A percentile compares a stretch with the other conserved stretches of the same genome.
Evolutionary conservation across 768 basidiomycete genomes (phyloP).

Genomic region (Hortiboletus flavorubellus): DNA sequence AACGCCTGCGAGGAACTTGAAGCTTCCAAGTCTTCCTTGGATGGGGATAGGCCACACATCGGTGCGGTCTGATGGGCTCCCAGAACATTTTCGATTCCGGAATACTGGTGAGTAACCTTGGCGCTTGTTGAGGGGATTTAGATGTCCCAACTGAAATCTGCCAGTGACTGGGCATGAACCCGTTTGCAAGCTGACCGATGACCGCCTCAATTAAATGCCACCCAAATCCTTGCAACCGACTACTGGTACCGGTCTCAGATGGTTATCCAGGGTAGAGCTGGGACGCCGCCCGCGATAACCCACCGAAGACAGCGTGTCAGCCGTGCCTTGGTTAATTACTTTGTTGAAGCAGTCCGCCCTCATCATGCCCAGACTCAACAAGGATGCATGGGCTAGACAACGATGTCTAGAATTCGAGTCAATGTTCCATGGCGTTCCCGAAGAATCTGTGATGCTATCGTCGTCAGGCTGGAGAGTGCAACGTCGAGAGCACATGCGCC

Average conservation of each 20-base stretch:
- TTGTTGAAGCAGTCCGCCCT: too few species aligned
- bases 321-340: neutral
- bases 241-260: too few species aligned
- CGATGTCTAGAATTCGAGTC: neutral
- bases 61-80: neutral
- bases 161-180: neutral
- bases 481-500: constrained; percentile 11
- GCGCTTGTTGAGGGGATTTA: neutral
- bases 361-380: neutral
- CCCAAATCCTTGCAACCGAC: too few species aligned
- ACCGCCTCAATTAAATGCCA: neutral
- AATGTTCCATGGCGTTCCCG: neutral
- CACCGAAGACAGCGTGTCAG: neutral
- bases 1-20: constrained; percentile 5
- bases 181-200: too few species aligned
- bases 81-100: neutral
- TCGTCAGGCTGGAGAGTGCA: neutral
- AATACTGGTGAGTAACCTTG: neutral
- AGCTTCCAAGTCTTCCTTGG: neutral
- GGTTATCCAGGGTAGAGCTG: neutral
- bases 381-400: neutral
- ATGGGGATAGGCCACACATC: neutral
- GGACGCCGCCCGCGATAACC: neutral
- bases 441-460: neutral
- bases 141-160: neutral